Evolutionary conservation across 805 yeast species (phyloP), one percentile per base, ranked within the genome.

Genomic region (Saccharomycopsis lassenensis): DNA sequence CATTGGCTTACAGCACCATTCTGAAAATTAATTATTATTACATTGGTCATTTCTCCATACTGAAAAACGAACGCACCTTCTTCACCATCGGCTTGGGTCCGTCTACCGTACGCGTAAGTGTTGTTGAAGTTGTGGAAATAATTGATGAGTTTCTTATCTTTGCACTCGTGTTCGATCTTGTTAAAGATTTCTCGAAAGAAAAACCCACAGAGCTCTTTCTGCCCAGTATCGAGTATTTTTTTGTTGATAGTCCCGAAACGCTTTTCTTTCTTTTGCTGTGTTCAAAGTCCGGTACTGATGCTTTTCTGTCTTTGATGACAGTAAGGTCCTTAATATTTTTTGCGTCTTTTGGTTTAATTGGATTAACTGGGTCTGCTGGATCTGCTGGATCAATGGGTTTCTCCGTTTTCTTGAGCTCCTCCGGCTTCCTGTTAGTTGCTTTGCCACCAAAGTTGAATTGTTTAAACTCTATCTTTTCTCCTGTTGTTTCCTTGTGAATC

Each of bases 121-220:
- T n/a, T 26, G 29, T 5, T 10, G 7, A 7, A 8, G 16, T 26
- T 18, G 7, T 26, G 5, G 11, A 11, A 18, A 10, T 23, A 10
- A 14, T 18, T 26, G 11, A 18, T 15, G 17, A 10, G 25, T 10
- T 10, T 23, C 10, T 11, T 26, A 14, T 15, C 17, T 18, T 14
- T 6, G 17, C n/a, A n/a, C n/a, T n/a, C n/a, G n/a, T n/a, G n/a
- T n/a, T n/a, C n/a, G n/a, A n/a, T n/a, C n/a, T n/a, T n/a, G n/a
- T n/a, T n/a, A n/a, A n/a, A n/a, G n/a, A 15, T 28, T 6, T 20
- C 36, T 10, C 14, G 19, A 7, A 34, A 16, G 24, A 27, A 27
- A 7, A 27, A 27, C 37, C 28, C 36, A 17, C 26, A 16, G 16
- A 34, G 28, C 7, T 28, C n/a, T 5, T 11, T 16, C 6, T 34